These are phyloP conservation scores for Hypomontagnella monticulosa DNA, from an alignment of 495 filamentous ascomycete genomes.

Conservation along the genomic window DNA sequence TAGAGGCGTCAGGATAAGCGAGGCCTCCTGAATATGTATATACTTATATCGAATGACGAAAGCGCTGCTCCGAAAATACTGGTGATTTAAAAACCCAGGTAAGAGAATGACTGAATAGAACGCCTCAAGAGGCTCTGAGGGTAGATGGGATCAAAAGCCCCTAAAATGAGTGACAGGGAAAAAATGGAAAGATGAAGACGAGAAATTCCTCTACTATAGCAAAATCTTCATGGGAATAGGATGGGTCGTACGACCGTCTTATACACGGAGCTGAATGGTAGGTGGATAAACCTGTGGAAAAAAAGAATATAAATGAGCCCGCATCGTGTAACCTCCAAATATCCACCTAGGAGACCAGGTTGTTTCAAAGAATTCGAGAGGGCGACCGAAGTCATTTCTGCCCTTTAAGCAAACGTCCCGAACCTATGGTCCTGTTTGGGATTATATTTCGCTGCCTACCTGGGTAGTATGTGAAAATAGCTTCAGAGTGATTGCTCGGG, in stretches of 20 bases:
- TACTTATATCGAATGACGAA: neutral
- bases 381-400: too few relatives aligned
- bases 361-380: neutral
- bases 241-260: neutral
- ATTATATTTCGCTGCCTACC: too few relatives aligned
- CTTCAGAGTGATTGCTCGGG: too few relatives aligned
- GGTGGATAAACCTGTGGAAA: neutral
- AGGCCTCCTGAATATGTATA: neutral
- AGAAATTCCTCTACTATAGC: neutral
- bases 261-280: neutral
- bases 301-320: constrained; percentile 1
- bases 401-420: too few relatives aligned
- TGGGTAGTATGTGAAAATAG: too few relatives aligned
- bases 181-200: constrained; percentile 4
- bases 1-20: neutral
- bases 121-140: neutral
- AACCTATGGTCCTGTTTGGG: too few relatives aligned
- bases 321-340: constrained; percentile 8
- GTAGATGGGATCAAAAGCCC: neutral
- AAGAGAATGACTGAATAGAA: constrained; percentile 19
- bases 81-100: neutral
- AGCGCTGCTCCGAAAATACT: neutral
- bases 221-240: neutral
- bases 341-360: neutral
- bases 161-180: constrained; percentile 13